Percentiles rank a stretch among this genome's conserved stretches.
These are phyloP conservation scores for Barnettozyma siamensis DNA, from an alignment of 805 yeast species.

Conservation along the genomic window DNA sequence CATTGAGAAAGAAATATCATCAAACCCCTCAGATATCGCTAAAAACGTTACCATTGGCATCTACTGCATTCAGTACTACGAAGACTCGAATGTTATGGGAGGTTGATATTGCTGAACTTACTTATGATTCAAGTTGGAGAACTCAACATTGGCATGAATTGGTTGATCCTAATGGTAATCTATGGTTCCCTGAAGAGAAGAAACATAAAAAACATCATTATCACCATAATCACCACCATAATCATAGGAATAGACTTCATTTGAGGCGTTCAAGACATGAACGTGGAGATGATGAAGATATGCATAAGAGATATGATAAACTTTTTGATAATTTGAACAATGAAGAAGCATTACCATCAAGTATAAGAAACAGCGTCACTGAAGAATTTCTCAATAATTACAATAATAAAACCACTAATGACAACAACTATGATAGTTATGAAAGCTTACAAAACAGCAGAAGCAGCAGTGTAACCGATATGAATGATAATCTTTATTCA, in stretches of 20 bases:
- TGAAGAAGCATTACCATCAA: no score
- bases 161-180: slow-evolving; percentile 36
- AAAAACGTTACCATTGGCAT: slow-evolving; percentile 54
- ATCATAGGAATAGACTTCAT: slow-evolving; percentile 8
- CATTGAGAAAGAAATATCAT: slow-evolving; percentile 45
- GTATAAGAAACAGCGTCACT: no score
- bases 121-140: slow-evolving; percentile 56
- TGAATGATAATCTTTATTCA: not conserved
- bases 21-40: slow-evolving; percentile 41
- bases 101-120: slow-evolving; percentile 51
- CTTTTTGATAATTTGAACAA: slow-evolving; percentile 14
- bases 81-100: slow-evolving; percentile 55
- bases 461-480: not conserved
- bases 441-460: not conserved
- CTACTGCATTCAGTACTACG: slow-evolving; percentile 51
- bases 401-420: not conserved
- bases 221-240: no score
- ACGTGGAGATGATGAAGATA: slow-evolving; percentile 6
- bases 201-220: slow-evolving; percentile 5
- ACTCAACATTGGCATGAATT: slow-evolving; percentile 49
- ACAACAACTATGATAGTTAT: slow-evolving; percentile 10
- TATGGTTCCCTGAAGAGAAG: slow-evolving; percentile 42
- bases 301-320: slow-evolving; percentile 15
- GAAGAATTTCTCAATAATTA: no score
- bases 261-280: slow-evolving; percentile 1